Evolutionary conservation across 2,329 filamentous ascomycete genomes (phyloP), one percentile per base, ranked within the genome.

Genomic region (Mariannaea elegans): DNA sequence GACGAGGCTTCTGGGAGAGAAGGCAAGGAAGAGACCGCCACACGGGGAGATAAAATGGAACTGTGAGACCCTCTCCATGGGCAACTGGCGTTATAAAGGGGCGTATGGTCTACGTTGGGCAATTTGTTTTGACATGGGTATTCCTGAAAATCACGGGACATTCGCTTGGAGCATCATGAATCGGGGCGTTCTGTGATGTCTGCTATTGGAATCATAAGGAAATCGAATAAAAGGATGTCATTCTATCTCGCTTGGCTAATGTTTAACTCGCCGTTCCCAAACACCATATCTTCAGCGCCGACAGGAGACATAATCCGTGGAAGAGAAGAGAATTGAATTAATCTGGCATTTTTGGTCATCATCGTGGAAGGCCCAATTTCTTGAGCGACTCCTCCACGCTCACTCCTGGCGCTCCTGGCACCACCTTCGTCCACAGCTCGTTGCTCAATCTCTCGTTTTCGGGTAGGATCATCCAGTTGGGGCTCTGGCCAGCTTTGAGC

Each of bases 401-500:
- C 69, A 84, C 78, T 2, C 84, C 84, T 5, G 85, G 85, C 49
- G 84, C 84, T 8, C 90, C 90, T 9, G 84, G 84, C 10, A 94
- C 86, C 10, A 88, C 81, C 29, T 86, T 83, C 48, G 81, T 85
- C 93, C 93, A 97, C 1, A 90, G 79, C 2, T 84, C 80, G 2
- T 89, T 85, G 0, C 77, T 66, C 12, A 94, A 77, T 21, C 84
- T 83, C 54, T 89, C 79, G 1, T 81, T 80, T 51, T 87, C 83
- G 2, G 86, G 80, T 19, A 98, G 68, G 2, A 92, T 77, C 31
- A 81, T 86, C 93, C 94, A 99, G 73, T 99, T 94, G 2, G 95
- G 95, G 72, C 92, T 97, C 27, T 87, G 87, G 58, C 91, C 92
- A 14, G 86, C 83, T 76, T 94, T 96, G 64, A 97, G 84, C 95